Evolutionary conservation across 2,329 filamentous ascomycete genomes (phyloP), one percentile per base, ranked within the genome.

Genomic region (Penicillium corylophilum): DNA sequence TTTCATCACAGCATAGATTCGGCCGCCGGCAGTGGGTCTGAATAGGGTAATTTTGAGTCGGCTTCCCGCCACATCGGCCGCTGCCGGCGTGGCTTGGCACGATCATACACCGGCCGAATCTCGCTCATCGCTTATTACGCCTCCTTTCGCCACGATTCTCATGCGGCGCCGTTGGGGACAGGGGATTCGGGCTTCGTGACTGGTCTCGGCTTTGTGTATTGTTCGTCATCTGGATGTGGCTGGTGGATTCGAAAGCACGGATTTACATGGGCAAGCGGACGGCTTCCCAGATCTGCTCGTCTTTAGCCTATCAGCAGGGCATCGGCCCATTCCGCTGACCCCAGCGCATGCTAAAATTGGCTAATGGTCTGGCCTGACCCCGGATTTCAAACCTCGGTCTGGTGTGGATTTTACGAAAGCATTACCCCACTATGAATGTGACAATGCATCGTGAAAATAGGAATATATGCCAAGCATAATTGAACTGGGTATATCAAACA

Each of bases 11-110:
- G 31, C n/a, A 31, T 42, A 31, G 2, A 3, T 26, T 53, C 46
- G 53, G 53, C 50, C 50, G 47, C 16, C 16, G 36, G 22, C 18
- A 40, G 46, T 46, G 38, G 28, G 33, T 12, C n/a, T 9, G 8
- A n/a, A 18, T 16, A 7, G n/a, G 31, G 31, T 35, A 35, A 35
- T 18, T 18, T 8, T 18, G 5, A 4, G n/a, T 35, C 31, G 31
- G 31, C 31, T 35, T 35, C 15, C 31, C 31, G 31, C 29, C 15
- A 15, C 29, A 33, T 33, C 29, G 12, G 29, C 15, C 26, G 26
- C 26, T 10, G 13, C 29, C 29, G 15, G 13, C 15, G 15, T 5
- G 29, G 13, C 29, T 35, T 35, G 31, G 31, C 31, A 16, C 31
- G 31, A 28, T 31, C 15, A 31, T 31, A 31, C 12, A 16, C 31